Evolutionary conservation across 306 rosid species (phyloP).

Genomic region (Cucurbita maxima): DNA sequence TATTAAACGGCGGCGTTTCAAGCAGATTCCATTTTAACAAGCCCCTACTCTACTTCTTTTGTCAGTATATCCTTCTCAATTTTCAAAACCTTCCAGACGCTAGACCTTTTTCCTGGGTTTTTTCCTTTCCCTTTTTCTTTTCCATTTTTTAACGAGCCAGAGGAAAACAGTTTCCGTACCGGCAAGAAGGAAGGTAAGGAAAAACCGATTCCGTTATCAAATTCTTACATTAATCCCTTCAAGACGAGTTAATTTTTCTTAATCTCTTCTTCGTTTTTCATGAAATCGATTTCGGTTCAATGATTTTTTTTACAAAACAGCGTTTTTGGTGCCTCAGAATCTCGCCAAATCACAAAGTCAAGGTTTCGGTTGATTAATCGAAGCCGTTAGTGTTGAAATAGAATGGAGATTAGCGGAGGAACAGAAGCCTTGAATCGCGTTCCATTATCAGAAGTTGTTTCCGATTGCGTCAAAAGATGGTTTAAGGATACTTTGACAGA

Average conservation of each 20-base stretch:
- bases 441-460: slow-evolving; percentile 67
- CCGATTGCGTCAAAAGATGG: slow-evolving; percentile 89
- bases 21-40: not conserved
- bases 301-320: not conserved
- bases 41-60: not conserved
- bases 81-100: slow-evolving; percentile 3
- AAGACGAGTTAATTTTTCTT: not conserved
- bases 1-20: not conserved
- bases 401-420: slow-evolving; percentile 48
- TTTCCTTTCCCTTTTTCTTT: not conserved
- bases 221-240: not conserved
- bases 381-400: slow-evolving; percentile 14
- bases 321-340: not conserved
- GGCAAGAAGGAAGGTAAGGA: not conserved
- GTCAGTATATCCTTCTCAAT: slow-evolving; percentile 1
- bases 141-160: not conserved
- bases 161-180: not conserved
- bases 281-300: not conserved
- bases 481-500: slow-evolving; percentile 74
- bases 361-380: slow-evolving; percentile 5
- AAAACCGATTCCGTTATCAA: not conserved
- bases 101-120: not conserved
- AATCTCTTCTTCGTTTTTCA: not conserved
- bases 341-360: slow-evolving; percentile 1
- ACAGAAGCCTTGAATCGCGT: slow-evolving; percentile 24